Conservation (phyloP, 169 alveolate species). For the Sarcocystis neurona region DNA sequence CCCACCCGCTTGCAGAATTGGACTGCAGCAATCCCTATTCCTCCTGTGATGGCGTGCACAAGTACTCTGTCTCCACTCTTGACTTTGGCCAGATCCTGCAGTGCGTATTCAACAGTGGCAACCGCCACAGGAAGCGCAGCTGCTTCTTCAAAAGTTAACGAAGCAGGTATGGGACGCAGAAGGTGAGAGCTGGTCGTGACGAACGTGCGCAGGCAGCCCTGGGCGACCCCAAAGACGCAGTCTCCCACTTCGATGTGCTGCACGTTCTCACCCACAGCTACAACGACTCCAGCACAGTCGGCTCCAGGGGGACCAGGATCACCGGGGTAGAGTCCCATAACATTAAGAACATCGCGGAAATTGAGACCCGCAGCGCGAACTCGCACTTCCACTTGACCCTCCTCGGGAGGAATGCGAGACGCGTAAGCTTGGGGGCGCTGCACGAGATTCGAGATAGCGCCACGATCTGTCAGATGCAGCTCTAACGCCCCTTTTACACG, state of each 20-base stretch:
- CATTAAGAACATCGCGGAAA: slow-evolving; percentile 76
- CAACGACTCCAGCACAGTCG: slow-evolving; percentile 74
- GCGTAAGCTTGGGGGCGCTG: slow-evolving; percentile 69
- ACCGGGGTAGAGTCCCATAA: slow-evolving; percentile 80
- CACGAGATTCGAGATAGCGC: slow-evolving; percentile 67
- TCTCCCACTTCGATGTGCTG: slow-evolving; percentile 64
- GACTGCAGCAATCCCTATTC: slow-evolving; percentile 74
- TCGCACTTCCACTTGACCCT: slow-evolving; percentile 64
- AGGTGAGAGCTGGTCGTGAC: slow-evolving; percentile 63
- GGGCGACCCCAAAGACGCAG: slow-evolving; percentile 75
- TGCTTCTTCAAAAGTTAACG: slow-evolving; percentile 70
- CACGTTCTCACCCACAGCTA: slow-evolving; percentile 69
- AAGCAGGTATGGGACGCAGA: slow-evolving; percentile 60
- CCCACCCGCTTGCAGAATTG: slow-evolving; percentile 74
- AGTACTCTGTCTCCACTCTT: slow-evolving; percentile 72
- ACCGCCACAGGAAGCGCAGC: slow-evolving; percentile 75
- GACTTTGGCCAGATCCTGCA: slow-evolving; percentile 74
- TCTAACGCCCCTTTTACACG: slow-evolving; percentile 64
- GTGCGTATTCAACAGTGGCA: slow-evolving; percentile 73
- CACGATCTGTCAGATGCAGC: slow-evolving; percentile 67
- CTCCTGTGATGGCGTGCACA: slow-evolving; percentile 75
- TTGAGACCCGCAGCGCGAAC: slow-evolving; percentile 72
- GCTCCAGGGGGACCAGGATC: slow-evolving; percentile 86
- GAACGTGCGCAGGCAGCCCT: slow-evolving; percentile 73
- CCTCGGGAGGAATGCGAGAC: slow-evolving; percentile 58